Base-by-base conservation (phyloP, 2,329 filamentous ascomycete genomes). In the Pseudonectria foliicola region DNA sequence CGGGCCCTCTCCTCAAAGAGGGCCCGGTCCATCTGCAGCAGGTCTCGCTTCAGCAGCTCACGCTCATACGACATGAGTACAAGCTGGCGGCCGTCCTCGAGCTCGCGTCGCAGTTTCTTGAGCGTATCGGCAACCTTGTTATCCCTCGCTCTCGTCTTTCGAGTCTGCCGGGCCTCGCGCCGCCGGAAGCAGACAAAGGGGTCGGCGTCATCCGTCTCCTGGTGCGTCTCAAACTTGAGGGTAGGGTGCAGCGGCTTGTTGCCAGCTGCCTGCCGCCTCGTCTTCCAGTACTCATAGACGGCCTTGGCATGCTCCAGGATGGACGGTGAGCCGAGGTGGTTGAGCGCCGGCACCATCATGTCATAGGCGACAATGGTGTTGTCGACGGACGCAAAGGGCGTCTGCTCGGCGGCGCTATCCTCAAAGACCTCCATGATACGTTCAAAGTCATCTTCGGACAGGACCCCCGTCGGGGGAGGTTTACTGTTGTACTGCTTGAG, bases 161-260 rank as follows among this genome's bases (percentile, higher is more conserved):
- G 84, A 32, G 88, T 90, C 59, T 94, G 87, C 38, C 92, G 82
- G 30, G 94, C 85, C 63, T 98, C 92, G 45, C 92, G 85, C 50
- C 92, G 80, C 57, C 92, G 80, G 75, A 98, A 98, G 64, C 92
- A 98, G 53, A 98, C 89, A 64, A 95, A 98, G 31, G 92, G 92
- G 63, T 98, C 92, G 52, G 85, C 79, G 57, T 98, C 92, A 60
- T 98, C 92, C 42, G 82, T 93, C 46, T 96, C 90, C 56, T 87
- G 84, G 44, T 92, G 87, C 30, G 82, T 93, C 66, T 98, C 92
- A 47, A 95, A 92, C 67, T 95, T 95, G 57, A 96, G 77, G 14
- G 69, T 72, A 7, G 87, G 78, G 54, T 89, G 82, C 42, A 96
- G 67, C 6, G 81, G 67, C 49, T 74, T 80, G 57, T 90, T 92